These are phyloP conservation scores for Arabis hirsuta DNA, from an alignment of 345 rosid species.

Conservation along the genomic window DNA sequence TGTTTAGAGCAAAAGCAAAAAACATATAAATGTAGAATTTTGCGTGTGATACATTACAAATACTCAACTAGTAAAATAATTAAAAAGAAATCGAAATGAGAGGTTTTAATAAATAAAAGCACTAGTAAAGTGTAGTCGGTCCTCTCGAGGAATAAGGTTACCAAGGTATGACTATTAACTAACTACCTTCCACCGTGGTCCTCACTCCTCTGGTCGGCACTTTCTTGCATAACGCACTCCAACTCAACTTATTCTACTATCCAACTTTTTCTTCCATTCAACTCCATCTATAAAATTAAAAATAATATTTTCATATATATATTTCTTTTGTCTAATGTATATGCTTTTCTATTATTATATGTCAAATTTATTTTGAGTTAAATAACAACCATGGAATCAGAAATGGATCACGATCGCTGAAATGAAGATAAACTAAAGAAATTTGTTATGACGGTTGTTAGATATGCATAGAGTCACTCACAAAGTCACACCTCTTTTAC, in stretches of 20 bases:
- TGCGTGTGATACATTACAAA: neutral
- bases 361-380: constrained; percentile 3
- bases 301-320: neutral
- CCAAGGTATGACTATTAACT: constrained; percentile 10
- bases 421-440: constrained; percentile 31
- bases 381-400: constrained; percentile 21
- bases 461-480: constrained; percentile 38
- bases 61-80: neutral
- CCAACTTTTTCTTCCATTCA: constrained; percentile 29
- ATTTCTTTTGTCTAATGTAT: neutral
- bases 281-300: neutral
- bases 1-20: too few species aligned
- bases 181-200: constrained; percentile 18
- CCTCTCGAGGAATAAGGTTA: constrained; percentile 16
- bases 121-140: constrained; percentile 25
- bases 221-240: constrained; percentile 34
- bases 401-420: constrained; percentile 30
- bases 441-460: constrained; percentile 39
- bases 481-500: constrained; percentile 23
- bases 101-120: neutral
- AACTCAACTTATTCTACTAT: constrained; percentile 13
- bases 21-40: neutral
- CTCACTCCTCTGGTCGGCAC: constrained; percentile 37
- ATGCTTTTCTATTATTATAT: neutral
- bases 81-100: neutral